phyloP scores from a whole-genome alignment of 1,139 yeast genomes.

The Debaryomycetaceae sp. region DNA sequence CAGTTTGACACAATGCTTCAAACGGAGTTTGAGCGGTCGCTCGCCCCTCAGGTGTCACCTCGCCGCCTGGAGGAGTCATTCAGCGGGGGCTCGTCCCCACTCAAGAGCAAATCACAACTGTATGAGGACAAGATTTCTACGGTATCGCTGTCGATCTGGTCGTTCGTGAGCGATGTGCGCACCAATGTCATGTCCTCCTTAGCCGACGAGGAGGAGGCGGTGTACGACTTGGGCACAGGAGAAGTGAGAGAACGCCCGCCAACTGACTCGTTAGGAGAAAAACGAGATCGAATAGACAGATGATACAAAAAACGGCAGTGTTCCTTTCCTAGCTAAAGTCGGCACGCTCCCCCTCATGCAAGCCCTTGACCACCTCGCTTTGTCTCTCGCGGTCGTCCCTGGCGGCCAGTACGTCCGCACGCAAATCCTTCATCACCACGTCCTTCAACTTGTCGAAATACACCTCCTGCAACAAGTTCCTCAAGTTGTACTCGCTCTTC shows the following conservation, averaged over 20 bases:
- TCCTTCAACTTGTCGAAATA: slow-evolving; percentile 94
- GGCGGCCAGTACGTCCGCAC: slow-evolving; percentile 43
- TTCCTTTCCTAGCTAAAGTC: too few relatives aligned
- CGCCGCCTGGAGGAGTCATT: neutral
- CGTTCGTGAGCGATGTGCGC: slow-evolving; percentile 43
- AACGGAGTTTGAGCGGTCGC: slow-evolving; percentile 58
- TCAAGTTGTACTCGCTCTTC: slow-evolving; percentile 81
- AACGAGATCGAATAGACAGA: neutral
- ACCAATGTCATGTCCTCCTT: slow-evolving; percentile 34
- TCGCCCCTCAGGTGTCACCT: slow-evolving; percentile 16
- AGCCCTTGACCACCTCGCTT: slow-evolving; percentile 47
- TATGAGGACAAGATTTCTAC: slow-evolving; percentile 38
- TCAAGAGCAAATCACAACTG: slow-evolving; percentile 16
- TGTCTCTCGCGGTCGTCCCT: slow-evolving; percentile 42
- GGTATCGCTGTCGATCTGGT: slow-evolving; percentile 42
- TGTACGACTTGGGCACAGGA: slow-evolving; percentile 8
- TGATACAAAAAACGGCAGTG: too few relatives aligned
- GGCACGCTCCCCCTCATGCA: too few relatives aligned
- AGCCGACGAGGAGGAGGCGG: slow-evolving; percentile 21
- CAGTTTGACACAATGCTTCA: slow-evolving; percentile 67
- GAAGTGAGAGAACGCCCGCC: slow-evolving; percentile 1
- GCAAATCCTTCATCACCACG: slow-evolving; percentile 62
- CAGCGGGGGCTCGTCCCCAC: slow-evolving; percentile 22
- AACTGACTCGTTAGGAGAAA: neutral
- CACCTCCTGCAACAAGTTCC: slow-evolving; percentile 86